Evolutionary conservation across 2,329 filamentous ascomycete genomes (phyloP), one percentile per base, ranked within the genome.

Genomic region (Phialemonium atrogriseum): DNA sequence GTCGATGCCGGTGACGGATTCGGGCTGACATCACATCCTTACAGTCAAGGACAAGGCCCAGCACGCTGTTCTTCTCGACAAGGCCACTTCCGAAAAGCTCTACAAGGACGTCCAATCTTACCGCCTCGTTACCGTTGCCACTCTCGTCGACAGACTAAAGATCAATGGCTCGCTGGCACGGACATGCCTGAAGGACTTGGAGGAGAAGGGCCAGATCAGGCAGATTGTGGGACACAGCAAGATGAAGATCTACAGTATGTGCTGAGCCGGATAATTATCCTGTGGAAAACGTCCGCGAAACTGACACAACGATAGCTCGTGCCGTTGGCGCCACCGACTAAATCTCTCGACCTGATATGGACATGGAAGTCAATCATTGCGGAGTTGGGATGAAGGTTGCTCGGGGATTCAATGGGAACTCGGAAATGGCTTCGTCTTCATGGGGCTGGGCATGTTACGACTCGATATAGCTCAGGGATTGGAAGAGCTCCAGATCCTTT

Each of bases 61-160:
- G 68, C 91, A 98, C 80, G 85, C 84, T 68, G 91, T 98, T 69
- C 77, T 96, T 62, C 86, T 98, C 71, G 91, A 98, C 77, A 98
- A 98, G 81, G 62, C 74, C 70, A 94, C 83, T 61, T 84, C 83
- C 52, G 91, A 98, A 72, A 94, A 93, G 77, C 87, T 98, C 67
- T 84, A 94, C 78, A 98, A 98, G 78, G 91, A 98, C 79, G 93
- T 98, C 57, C 91, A 96, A 71, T 95, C 91, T 47, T 98, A 96
- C 84, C 87, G 91, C 62, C 87, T 98, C 66, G 87, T 98, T 72
- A 96, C 91, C 62, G 84, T 96, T 58, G 88, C 91, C 58, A 89
- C 86, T 56, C 87, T 98, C 59, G 91, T 98, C 78, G 91, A 98
- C 72, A 81, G 91, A 69, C 80, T 98, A 68, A 98, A 98, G 87